Evolutionary conservation across 2,329 filamentous ascomycete species (phyloP).

Genomic region (Neoarthrinium moseri): DNA sequence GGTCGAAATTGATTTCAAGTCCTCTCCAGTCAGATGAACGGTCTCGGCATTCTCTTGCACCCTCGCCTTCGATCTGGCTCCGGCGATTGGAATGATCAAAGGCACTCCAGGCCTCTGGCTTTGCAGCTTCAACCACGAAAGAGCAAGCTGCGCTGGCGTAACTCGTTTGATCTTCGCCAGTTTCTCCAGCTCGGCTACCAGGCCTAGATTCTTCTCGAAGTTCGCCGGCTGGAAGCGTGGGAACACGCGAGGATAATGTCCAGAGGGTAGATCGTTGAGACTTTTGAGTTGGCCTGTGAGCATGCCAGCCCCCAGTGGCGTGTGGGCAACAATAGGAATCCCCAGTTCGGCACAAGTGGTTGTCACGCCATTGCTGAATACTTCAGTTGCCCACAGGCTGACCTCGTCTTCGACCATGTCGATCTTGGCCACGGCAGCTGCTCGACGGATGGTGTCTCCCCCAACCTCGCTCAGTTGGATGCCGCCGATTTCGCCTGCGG

Average conservation of each 20-base stretch:
- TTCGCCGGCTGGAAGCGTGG: constrained; percentile 53
- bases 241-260: constrained; percentile 43
- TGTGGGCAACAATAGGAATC: constrained; percentile 55
- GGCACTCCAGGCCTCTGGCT: constrained; percentile 38
- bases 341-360: constrained; percentile 47
- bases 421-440: constrained; percentile 35
- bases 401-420: constrained; percentile 45
- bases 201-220: constrained; percentile 52
- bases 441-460: constrained; percentile 37
- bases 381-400: constrained; percentile 39
- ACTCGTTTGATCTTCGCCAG: constrained; percentile 52
- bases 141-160: constrained; percentile 56
- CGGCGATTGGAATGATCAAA: constrained; percentile 33
- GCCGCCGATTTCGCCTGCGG: constrained; percentile 26
- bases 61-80: constrained; percentile 28
- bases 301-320: constrained; percentile 59
- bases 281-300: constrained; percentile 49
- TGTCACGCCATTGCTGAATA: constrained; percentile 35
- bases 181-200: constrained; percentile 48
- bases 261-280: constrained; percentile 43
- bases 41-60: constrained; percentile 31
- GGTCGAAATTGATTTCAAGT: constrained; percentile 9
- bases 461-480: constrained; percentile 39
- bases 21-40: constrained; percentile 5
- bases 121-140: constrained; percentile 55